A percentile compares a stretch with the other conserved stretches of the same genome.
phyloP scores from a whole-genome alignment of 495 filamentous ascomycete species.

The Thermochaetoides thermophila region DNA sequence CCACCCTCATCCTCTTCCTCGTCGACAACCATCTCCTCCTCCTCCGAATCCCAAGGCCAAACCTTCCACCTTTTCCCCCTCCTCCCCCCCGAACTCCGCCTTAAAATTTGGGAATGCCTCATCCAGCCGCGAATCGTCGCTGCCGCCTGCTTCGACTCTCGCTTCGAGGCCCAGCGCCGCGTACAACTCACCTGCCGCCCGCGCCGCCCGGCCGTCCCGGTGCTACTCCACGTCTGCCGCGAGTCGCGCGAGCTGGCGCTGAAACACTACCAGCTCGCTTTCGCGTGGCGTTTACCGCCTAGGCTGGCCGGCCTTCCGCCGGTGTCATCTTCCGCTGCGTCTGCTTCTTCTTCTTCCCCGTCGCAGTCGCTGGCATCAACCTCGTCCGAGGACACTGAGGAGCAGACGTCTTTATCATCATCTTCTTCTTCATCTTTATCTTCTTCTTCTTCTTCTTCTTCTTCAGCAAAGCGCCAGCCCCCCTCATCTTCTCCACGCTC shows the following conservation, averaged over 20 bases:
- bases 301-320: slow-evolving; percentile 12
- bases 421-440: no score
- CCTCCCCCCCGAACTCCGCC: slow-evolving; percentile 32
- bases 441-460: no score
- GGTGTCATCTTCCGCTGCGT: no score
- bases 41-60: neutral
- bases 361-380: no score
- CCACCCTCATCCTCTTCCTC: no score
- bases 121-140: slow-evolving; percentile 25
- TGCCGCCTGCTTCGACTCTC: slow-evolving; percentile 19
- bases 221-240: slow-evolving; percentile 24
- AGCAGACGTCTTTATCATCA: no score
- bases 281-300: slow-evolving; percentile 24
- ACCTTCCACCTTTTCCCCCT: slow-evolving; percentile 23
- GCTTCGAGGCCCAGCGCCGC: slow-evolving; percentile 5
- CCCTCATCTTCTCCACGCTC: no score
- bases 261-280: slow-evolving; percentile 26
- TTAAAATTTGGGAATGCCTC: slow-evolving; percentile 29
- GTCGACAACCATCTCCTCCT: no score
- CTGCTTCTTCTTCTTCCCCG: no score
- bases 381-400: no score
- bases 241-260: slow-evolving; percentile 30
- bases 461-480: no score
- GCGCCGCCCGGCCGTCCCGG: slow-evolving; percentile 14
- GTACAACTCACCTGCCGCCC: slow-evolving; percentile 9